Conservation (phyloP, 441 rosid genomes). For the Theobroma grandiflorum region DNA sequence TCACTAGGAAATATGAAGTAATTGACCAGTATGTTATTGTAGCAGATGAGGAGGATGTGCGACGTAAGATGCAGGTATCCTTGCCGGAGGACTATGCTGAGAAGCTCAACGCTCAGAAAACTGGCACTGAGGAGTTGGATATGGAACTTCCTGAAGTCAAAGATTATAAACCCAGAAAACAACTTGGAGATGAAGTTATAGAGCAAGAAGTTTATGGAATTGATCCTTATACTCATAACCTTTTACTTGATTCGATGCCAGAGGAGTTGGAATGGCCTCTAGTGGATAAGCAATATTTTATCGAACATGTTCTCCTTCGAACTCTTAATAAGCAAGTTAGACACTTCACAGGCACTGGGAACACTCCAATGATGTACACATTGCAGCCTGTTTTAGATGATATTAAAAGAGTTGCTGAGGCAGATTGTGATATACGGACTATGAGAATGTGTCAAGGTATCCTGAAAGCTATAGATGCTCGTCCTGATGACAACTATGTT, state of each 20-base stretch:
- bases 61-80: constrained; percentile 87
- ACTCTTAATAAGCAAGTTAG: constrained; percentile 89
- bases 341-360: constrained; percentile 86
- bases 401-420: constrained; percentile 72
- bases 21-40: constrained; percentile 84
- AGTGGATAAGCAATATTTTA: constrained; percentile 78
- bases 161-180: constrained; percentile 94
- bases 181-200: constrained; percentile 87
- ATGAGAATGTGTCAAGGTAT: constrained; percentile 80
- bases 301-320: constrained; percentile 90
- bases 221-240: constrained; percentile 98
- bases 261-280: constrained; percentile 87
- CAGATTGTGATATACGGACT: constrained; percentile 71
- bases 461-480: constrained; percentile 85
- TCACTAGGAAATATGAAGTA: constrained; percentile 97
- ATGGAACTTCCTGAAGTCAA: constrained; percentile 99
- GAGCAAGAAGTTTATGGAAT: constrained; percentile 99
- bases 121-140: constrained; percentile 93
- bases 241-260: constrained; percentile 98
- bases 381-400: constrained; percentile 89
- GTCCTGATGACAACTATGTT: constrained; percentile 95
- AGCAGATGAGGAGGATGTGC: constrained; percentile 93
- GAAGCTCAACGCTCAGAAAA: constrained; percentile 92
- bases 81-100: constrained; percentile 97
- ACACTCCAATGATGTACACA: constrained; percentile 91